Evolutionary conservation across 306 rosid species (phyloP), one percentile per base, ranked within the genome.

Genomic region (Cucumis sativus): DNA sequence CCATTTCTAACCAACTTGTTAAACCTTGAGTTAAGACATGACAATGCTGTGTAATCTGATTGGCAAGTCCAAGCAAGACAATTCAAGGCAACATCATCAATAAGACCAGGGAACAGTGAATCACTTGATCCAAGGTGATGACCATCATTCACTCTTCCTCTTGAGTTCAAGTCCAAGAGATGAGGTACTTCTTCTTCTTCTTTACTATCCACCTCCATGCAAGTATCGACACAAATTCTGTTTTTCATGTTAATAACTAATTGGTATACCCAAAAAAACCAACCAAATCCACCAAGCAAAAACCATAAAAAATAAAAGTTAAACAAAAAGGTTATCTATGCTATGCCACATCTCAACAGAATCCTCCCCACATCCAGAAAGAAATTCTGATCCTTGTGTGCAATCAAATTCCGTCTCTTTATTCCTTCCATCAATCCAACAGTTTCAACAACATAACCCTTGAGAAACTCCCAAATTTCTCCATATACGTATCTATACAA

Each of bases 141-240:
- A 80, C 89, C 96, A 87, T 88, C 96, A 87, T 78, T 80, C 85
- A 80, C 87, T 84, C 87, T 85, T 63, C 86, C 95, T 74, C 67
- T 78, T 37, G 54, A 17, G 82, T 39, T 75, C 17, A 59, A 75
- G 55, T 75, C 55, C 35, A 59, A 61, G 71, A 63, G 37, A 63
- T 77, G 70, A 64, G 47, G 41, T 28, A 77, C 62, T 78, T 64
- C 41, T 62, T 63, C 69, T 62, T 64, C 70, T 64, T 66, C 76
- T 65, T 66, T 64, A 66, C 20, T 35, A n/a, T 60, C 71, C 58
- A 30, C 73, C 60, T 65, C 80, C 80, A 78, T 78, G 51, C 1
- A 39, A 82, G 82, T 65, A 55, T 66, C 41, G 28, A 54, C 49
- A 66, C 65, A 78, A 54, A 75, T 20, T 80, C 51, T 70, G 67